Evolutionary conservation across 2,329 filamentous ascomycete genomes (phyloP), one percentile per base, ranked within the genome.

Genomic region (Botrytis tulipae): DNA sequence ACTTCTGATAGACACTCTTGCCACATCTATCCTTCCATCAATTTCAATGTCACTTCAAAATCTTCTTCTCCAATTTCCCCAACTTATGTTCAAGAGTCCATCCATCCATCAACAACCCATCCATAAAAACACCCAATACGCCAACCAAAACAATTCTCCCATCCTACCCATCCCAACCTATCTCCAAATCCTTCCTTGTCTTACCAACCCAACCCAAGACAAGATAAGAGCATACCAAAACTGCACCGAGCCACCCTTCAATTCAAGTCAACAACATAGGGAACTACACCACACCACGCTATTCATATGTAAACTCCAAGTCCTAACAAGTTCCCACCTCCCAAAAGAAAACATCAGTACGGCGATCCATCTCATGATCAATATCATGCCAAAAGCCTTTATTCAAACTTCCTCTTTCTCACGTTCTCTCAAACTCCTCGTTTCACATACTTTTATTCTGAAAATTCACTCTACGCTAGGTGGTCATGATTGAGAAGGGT

Each of bases 401-500:
- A 73, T 73, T 62, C 72, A 70, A 73, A 69, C 68, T 46, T 46
- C 61, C 20, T 35, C 62, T 40, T 35, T 35, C 29, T 18, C 37
- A 18, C 35, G 48, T 35, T 57, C 42, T 57, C 32, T 68, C 20
- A 44, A 57, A 72, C 48, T 68, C 40, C 48, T 71, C 59, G 48
- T 9, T 42, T 67, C 57, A 29, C 40, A 10, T 59, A 25, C 46
- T 67, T 51, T 44, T 44, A 8, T 22, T 68, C 20, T 35, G 32
- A 20, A 35, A 42, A 37, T 57, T 60, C 42, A 25, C 54, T 37
- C 20, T 70, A 44, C 44, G 20, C 54, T n/a, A 67, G n/a, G 51
- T 76, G 29, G 51, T 76, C 76, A 78, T 74, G 73, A 75, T 71
- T 74, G 65, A 66, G 74, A 74, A 60, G 73, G 46, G 57, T 65